Percentiles rank a stretch among this genome's conserved stretches.
These are phyloP conservation scores for Lipomyces orientalis DNA, from an alignment of 805 yeast species.

Conservation along the genomic window DNA sequence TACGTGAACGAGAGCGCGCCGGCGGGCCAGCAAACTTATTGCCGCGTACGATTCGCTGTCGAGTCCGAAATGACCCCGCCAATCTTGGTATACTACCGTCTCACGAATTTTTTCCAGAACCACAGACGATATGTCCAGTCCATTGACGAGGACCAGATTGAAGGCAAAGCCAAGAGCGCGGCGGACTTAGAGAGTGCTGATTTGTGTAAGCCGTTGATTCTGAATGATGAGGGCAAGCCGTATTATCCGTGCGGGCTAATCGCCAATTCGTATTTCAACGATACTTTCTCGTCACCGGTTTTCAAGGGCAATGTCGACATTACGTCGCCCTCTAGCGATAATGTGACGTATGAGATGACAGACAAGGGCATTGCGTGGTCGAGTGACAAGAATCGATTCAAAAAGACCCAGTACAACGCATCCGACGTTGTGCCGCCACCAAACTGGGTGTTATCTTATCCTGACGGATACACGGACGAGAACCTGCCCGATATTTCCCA, in stretches of 20 bases:
- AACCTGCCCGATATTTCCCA: conserved; percentile 76
- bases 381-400: conserved; percentile 72
- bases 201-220: conserved; percentile 69
- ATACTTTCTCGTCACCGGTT: conserved; percentile 63
- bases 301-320: conserved; percentile 40
- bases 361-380: conserved; percentile 81
- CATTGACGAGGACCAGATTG: conserved; percentile 77
- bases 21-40: conserved; percentile 48
- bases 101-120: conserved; percentile 92
- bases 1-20: conserved; percentile 20
- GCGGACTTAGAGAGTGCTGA: conserved; percentile 55
- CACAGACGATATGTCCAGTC: conserved; percentile 92
- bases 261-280: conserved; percentile 92
- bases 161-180: conserved; percentile 69
- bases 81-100: conserved; percentile 76
- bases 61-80: conserved; percentile 76
- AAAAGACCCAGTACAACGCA: conserved; percentile 70
- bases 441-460: conserved; percentile 79
- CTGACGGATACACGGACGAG: conserved; percentile 84
- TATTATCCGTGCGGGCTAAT: conserved; percentile 95
- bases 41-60: conserved; percentile 72
- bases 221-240: conserved; percentile 59
- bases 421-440: conserved; percentile 90
- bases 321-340: conserved; percentile 44
- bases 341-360: conserved; percentile 50